phyloP scores from a whole-genome alignment of 768 basidiomycete genomes.

The Tulasnella sp. region DNA sequence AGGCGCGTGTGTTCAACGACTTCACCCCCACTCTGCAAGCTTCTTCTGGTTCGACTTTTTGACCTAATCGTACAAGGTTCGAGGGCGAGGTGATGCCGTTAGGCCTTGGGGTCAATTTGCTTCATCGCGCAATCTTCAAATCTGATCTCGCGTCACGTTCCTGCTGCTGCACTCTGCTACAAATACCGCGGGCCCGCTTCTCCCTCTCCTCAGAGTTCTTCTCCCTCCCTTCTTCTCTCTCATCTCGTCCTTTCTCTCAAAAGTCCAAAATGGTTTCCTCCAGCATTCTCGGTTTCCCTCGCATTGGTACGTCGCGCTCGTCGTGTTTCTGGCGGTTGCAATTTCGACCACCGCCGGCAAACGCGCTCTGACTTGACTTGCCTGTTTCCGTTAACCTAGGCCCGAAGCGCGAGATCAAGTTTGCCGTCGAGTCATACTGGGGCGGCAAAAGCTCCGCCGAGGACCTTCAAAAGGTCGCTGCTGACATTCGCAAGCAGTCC shows the following conservation, averaged over 20 bases:
- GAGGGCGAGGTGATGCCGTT: not conserved
- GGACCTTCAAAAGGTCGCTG: conserved; percentile 84
- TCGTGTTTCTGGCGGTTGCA: not conserved
- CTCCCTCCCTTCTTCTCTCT: conserved; percentile 22
- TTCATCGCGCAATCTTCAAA: conserved; percentile 20
- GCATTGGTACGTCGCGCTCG: conserved; percentile 66
- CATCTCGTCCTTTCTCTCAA: conserved; percentile 39
- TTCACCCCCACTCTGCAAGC: not conserved
- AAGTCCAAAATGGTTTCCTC: conserved; percentile 68
- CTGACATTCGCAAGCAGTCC: conserved; percentile 83
- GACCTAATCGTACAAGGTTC: not conserved
- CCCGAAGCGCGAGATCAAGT: conserved; percentile 93
- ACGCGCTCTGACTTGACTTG: not conserved
- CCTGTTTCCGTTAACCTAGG: conserved; percentile 51
- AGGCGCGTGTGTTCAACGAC: conserved; percentile 13
- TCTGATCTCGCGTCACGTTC: conserved; percentile 21
- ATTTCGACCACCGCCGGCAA: conserved; percentile 12
- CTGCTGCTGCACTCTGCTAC: not conserved
- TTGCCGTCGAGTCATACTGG: conserved; percentile 99
- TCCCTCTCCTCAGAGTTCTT: conserved; percentile 17
- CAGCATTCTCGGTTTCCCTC: conserved; percentile 90
- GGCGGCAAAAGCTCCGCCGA: conserved; percentile 85
- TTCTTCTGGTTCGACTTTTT: not conserved
- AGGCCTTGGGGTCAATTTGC: not conserved
- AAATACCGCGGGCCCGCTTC: conserved; percentile 9